These are phyloP conservation scores for Chenopodium berlandieri DNA, from an alignment of 148 eudicot species.

Conservation along the genomic window DNA sequence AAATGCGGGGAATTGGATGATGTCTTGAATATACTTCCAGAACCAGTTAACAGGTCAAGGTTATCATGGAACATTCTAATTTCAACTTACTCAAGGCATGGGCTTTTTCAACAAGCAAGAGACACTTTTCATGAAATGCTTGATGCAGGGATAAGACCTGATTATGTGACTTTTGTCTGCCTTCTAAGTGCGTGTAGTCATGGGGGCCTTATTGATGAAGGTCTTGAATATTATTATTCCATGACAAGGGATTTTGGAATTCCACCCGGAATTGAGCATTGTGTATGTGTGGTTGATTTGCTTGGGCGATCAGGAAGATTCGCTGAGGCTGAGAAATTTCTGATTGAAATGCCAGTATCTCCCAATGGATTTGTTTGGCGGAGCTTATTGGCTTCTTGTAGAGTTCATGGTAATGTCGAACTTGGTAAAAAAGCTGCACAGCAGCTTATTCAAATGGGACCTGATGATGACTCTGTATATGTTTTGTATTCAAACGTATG, in stretches of 20 bases:
- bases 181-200: slow-evolving; percentile 85
- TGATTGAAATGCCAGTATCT: slow-evolving; percentile 60
- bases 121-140: slow-evolving; percentile 64
- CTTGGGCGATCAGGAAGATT: slow-evolving; percentile 74
- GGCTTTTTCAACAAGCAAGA: slow-evolving; percentile 51
- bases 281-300: slow-evolving; percentile 74
- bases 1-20: slow-evolving; percentile 73
- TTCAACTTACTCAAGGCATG: slow-evolving; percentile 68
- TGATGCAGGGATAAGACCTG: slow-evolving; percentile 44
- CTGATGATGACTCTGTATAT: slow-evolving; percentile 78
- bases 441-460: slow-evolving; percentile 53
- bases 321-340: slow-evolving; percentile 59
- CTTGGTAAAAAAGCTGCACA: slow-evolving; percentile 60
- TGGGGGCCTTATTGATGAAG: slow-evolving; percentile 73
- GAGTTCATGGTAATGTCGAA: slow-evolving; percentile 61
- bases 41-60: slow-evolving; percentile 43
- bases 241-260: slow-evolving; percentile 64
- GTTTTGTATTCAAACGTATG: slow-evolving; percentile 79
- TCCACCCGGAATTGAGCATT: slow-evolving; percentile 66
- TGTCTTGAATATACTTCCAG: slow-evolving; percentile 59
- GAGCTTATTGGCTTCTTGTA: slow-evolving; percentile 62
- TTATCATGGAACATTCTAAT: slow-evolving; percentile 73
- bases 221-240: slow-evolving; percentile 50
- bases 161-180: slow-evolving; percentile 76
- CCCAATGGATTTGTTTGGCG: slow-evolving; percentile 74